Evolutionary conservation across 2,329 filamentous ascomycete genomes (phyloP), one percentile per base, ranked within the genome.

Genomic region (Capronia coronata): DNA sequence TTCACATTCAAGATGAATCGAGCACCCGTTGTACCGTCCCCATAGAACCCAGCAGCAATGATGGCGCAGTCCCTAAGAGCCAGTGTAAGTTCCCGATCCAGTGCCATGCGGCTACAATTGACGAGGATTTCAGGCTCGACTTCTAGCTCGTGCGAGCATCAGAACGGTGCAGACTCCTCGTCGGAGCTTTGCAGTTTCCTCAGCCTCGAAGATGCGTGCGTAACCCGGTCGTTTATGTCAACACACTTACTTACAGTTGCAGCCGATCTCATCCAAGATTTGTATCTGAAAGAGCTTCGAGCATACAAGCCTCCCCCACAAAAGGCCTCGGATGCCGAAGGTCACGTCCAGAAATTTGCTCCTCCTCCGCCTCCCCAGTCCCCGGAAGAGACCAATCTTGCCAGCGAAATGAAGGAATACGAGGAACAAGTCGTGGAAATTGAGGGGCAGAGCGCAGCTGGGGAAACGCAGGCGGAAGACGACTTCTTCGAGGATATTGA

Each of bases 221-320:
- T 71, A 23, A 3, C n/a, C 38, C 21, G 14, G 11, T 18, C 5
- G 16, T n/a, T n/a, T 14, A 2, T 5, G 13, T 19, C 38, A 13
- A 25, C 18, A 46, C 23, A 18, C 6, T 42, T 34, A 41, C 52
- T 54, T n/a, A 54, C 40, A 19, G 25, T 5, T 19, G 59, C 67
- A 97, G 93, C 87, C 82, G 93, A 98, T 72, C 82, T 95, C 65
- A 87, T 98, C 64, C 93, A 97, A 75, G 91, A 97, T 70, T 81
- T 98, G 67, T 98, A 98, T 79, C 83, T 98, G 63, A 86, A 84
- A 71, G 90, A 97, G 75, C 83, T 98, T 68, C 93, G 91, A 76
- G 81, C 82, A 73, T 97, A 95, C 85, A 97, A 97, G 81, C 76
- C 83, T 58, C 76, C 86, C 49, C 76, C 82, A 61, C 69, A 91